Conservation (phyloP, 1,284 basidiomycete genomes). For the Heliocybe sulcata region DNA sequence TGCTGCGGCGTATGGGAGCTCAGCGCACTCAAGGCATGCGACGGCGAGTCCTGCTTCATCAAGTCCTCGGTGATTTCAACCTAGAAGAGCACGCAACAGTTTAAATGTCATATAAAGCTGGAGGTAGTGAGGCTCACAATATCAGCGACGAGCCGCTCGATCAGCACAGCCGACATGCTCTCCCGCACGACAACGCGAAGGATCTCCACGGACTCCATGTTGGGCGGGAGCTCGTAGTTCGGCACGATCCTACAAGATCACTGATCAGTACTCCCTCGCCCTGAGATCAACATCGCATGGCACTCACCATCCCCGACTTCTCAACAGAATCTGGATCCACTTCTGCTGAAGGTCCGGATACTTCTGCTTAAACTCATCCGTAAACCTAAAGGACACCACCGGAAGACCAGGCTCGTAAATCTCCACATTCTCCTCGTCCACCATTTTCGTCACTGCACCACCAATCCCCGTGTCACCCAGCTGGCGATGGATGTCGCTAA, state of each 20-base stretch:
- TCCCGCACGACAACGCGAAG: conserved; percentile 85
- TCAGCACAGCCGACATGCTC: conserved; percentile 56
- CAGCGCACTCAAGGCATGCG: conserved; percentile 39
- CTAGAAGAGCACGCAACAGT: conserved; percentile 21
- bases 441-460: conserved; percentile 13
- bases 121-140: conserved; percentile 37
- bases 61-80: conserved; percentile 57
- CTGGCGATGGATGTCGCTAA: conserved; percentile 64
- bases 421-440: conserved; percentile 44
- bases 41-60: conserved; percentile 32
- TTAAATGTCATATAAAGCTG: not conserved
- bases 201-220: conserved; percentile 65
- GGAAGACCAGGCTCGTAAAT: conserved; percentile 77
- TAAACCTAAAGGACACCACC: conserved; percentile 89
- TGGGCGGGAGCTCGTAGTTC: conserved; percentile 78
- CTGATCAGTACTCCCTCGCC: not conserved
- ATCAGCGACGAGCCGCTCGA: conserved; percentile 58
- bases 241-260: conserved; percentile 65
- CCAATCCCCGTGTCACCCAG: conserved; percentile 5
- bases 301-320: conserved; percentile 67
- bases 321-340: conserved; percentile 82
- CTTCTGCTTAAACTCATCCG: conserved; percentile 64
- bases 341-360: conserved; percentile 77
- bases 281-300: too few relatives aligned
- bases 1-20: conserved; percentile 26